A percentile compares a stretch with the other conserved stretches of the same genome.
Evolutionary conservation across 345 rosid species (phyloP).

Genomic region (Jatropha curcas): DNA sequence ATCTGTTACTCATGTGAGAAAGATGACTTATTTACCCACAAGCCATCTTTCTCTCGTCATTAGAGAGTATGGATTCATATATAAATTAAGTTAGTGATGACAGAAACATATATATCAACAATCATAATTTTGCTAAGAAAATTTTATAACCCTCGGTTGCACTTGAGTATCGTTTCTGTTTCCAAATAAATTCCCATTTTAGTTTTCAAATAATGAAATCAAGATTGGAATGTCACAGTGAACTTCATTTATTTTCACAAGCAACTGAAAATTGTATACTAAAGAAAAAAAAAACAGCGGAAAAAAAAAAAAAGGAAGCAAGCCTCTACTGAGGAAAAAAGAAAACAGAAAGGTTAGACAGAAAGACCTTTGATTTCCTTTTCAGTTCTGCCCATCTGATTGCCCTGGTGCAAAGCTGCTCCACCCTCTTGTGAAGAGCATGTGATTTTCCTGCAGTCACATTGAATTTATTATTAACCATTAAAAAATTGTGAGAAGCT

Average conservation of each 20-base stretch:
- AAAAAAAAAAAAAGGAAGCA: too few relatives aligned
- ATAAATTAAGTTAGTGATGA: neutral
- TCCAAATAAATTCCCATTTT: neutral
- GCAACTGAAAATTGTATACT: too few relatives aligned
- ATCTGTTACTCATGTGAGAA: neutral
- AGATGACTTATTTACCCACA: neutral
- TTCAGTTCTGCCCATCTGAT: conserved; percentile 93
- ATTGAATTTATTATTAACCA: conserved; percentile 7
- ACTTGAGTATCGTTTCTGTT: neutral
- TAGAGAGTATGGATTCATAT: neutral
- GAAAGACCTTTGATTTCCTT: conserved; percentile 82
- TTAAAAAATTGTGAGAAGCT: neutral
- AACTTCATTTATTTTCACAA: too few relatives aligned
- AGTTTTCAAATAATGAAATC: neutral
- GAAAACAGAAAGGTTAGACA: neutral
- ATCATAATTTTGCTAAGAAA: too few relatives aligned
- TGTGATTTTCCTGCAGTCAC: conserved; percentile 83
- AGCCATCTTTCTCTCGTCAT: neutral
- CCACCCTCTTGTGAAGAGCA: conserved; percentile 99
- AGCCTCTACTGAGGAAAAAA: too few relatives aligned
- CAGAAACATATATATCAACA: neutral
- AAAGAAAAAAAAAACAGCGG: neutral
- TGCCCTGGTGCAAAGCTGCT: conserved; percentile 95
- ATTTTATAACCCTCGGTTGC: neutral
- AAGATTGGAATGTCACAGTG: neutral